Evolutionary conservation across 129 eudicot species (phyloP), one percentile per base, ranked within the genome.

Genomic region (Helichrysum umbraculigerum): DNA sequence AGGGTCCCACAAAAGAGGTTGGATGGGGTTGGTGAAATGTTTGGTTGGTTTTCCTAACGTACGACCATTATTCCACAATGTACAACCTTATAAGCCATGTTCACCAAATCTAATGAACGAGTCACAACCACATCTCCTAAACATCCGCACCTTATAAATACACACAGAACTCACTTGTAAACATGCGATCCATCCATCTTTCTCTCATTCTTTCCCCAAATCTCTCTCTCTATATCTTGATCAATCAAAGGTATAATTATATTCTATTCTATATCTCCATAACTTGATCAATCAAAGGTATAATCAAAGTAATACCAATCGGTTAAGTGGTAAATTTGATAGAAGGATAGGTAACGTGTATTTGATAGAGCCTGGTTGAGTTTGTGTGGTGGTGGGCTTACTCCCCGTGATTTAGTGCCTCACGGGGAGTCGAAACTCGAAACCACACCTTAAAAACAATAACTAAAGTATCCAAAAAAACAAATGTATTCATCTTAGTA

Each of bases 131-230:
- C 66, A 39, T 21, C 20, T 47, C 86, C 78, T 65, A 15, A 65
- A 34, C 51, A 81, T 68, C 72, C 81, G 76, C 84, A 81, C 72
- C 84, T 81, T 81, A 81, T 81, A 81, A 81, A 81, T 81, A 20
- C 16, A 47, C 61, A 70, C 71, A 14, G 3, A 59, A 74, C 61
- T 70, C 70, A 59, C 67, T 75, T 67, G 66, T 15, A 68, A 33
- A 57, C 29, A 17, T 56, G 61, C 61, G 10, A 56, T 20, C 22
- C 61, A 56, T 37, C 69, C 69, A 52, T 54, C 78, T 37, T 20
- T 70, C 59, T 37, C 16, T 15, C 62, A 20, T 32, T 74, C 28
- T 67, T 42, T 70, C 59, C 4, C 52, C 50, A 30, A 74, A n/a
- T n/a, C n/a, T 75, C 56, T 62, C 62, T 57, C 64, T 57, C 41